Base-by-base conservation (phyloP, 1,284 basidiomycete genomes). In the Microbotryum scabiosae region DNA sequence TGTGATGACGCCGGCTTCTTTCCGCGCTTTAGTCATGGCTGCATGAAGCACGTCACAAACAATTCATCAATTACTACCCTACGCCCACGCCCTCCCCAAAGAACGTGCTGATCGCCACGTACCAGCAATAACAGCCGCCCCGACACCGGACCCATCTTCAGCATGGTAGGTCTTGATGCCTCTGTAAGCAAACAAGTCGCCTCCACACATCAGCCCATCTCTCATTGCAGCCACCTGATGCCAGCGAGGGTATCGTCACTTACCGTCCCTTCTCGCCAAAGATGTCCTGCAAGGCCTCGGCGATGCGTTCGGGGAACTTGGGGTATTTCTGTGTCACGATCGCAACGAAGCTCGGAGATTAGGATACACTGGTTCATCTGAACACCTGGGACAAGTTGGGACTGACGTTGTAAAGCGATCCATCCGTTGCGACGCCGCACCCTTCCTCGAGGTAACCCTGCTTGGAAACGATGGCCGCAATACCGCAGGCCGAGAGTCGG, bases 121-220 rank as follows among this genome's bases (percentile, higher is more conserved):
- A 87, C 88, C 88, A 43, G 90, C 92, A 69, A 97, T 94, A 73
- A 97, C 92, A 4, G 90, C 91, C 68, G 87, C 89, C n/a, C 92
- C 92, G 46, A 96, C 91, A 69, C 92, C 92, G 65, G 87, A 90
- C 56, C 92, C 92, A 72, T 96, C 92, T 74, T 97, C 92, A 20
- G 92, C 92, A 70, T 91, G 90, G 74, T 89, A 83, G 0, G 91
- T 94, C 41, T 85, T 76, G 70, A 97, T 90, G 70, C 69, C 86
- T 86, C 45, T 51, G 36, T 61, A 5, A 50, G 2, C 54, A 30
- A 23, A 18, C 30, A 5, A 10, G 16, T 41, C 36, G 14, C 14
- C 16, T 6, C 16, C 12, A 12, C 16, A 41, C 36, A 18, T 41
- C 36, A 41, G 36, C 16, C 36, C 36, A 41, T 1, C 36, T 18